These are phyloP conservation scores for Penicillium robsamsonii DNA, from an alignment of 495 filamentous ascomycete genomes.

Conservation along the genomic window DNA sequence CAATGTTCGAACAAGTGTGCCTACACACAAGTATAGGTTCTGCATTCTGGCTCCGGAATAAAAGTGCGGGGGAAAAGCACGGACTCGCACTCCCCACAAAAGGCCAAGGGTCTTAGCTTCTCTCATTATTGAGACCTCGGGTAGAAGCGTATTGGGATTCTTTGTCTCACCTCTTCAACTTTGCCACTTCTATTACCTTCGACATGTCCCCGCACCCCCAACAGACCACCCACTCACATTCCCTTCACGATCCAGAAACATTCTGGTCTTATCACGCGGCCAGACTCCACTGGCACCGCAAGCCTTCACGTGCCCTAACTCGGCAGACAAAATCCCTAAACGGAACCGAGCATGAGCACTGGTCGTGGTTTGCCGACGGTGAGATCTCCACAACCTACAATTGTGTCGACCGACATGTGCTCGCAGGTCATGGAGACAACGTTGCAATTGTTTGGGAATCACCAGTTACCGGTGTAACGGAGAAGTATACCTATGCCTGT, in stretches of 20 bases:
- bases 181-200: no score
- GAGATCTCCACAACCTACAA: conserved; percentile 90
- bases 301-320: conserved; percentile 50
- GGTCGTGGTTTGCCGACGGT: conserved; percentile 88
- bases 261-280: conserved; percentile 79
- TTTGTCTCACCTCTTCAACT: no score
- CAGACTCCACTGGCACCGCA: conserved; percentile 76
- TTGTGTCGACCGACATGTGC: conserved; percentile 84
- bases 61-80: neutral
- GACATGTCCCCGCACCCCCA: conserved; percentile 36
- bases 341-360: conserved; percentile 55
- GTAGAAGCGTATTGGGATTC: no score
- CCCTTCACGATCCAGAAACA: conserved; percentile 53
- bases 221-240: conserved; percentile 37
- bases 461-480: conserved; percentile 74
- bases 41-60: neutral
- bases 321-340: conserved; percentile 49
- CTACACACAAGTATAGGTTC: no score
- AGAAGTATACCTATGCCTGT: conserved; percentile 68
- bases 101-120: neutral
- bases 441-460: conserved; percentile 86
- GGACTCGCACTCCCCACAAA: no score
- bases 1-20: no score
- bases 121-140: neutral
- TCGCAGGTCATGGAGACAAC: conserved; percentile 65